Base-by-base conservation (phyloP, 495 filamentous ascomycete species). In the Penicillium salamii region DNA sequence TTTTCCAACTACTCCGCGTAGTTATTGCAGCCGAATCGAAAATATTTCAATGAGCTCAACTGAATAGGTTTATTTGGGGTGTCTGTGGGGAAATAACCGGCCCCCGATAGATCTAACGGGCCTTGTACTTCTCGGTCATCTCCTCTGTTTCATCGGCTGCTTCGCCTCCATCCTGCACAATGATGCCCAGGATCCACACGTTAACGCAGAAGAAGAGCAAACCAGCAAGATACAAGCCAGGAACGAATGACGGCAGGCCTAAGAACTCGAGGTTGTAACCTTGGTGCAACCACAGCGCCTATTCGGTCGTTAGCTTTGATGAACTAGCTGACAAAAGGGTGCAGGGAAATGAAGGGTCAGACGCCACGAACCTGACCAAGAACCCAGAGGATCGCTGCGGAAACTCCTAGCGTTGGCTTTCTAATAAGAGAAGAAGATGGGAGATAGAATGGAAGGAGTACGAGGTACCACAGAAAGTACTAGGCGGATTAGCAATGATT, bases 401-500 rank as follows among this genome's bases (percentile, higher is more conserved):
- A 54, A 0, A 91, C 47, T 0, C 93, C 93, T 4, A 86, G 59
- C 2, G 50, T 36, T 1, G 79, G 81, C 6, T 67, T 70, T 2
- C 54, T 62, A 1, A 95, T 69, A 11, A 97, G 76, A 1, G 85
- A 86, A 0, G 90, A 95, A 5, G 66, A 69, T 0, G 93, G 90
- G 0, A 98, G 82, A 63, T 97, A 95, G 35, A 97, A 84, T 0
- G 93, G 92, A 13, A 97, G 78, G 50, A 98, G 84, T 49, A 96
- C 80, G 54, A 95, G 82, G 67, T 98, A 97, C 93, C 93, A 98
- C 48, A 98, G 80, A 64, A 97, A 97, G 62, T 98, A 98, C 91
- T 96, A 55, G 7, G 47, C 4, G 14, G 8, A 20, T 55, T 35
- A 56, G 58, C 19, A 17, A 11, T 0, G 2, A 37, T 5, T 18